A percentile compares a stretch with the other conserved stretches of the same genome.
Evolutionary conservation across 1,284 basidiomycete species (phyloP).

Genomic region (Fistulina hepatica): DNA sequence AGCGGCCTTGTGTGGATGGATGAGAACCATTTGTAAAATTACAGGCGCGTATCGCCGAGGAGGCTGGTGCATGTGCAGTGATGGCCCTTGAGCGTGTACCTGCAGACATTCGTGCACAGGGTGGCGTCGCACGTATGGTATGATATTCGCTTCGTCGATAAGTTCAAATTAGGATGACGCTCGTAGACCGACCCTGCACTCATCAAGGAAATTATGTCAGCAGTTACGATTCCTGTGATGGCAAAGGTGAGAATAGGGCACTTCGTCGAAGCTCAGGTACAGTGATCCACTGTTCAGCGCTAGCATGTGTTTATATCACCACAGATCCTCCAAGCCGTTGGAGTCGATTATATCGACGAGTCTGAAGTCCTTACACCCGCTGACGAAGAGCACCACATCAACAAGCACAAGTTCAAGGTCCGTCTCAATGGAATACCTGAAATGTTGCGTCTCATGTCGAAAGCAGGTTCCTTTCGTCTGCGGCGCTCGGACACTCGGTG

Average conservation of each 20-base stretch:
- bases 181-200: conserved; percentile 84
- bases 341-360: conserved; percentile 98
- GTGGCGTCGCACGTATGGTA: conserved; percentile 92
- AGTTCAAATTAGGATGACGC: conserved; percentile 5
- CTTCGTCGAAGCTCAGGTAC: conserved; percentile 87
- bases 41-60: conserved; percentile 92
- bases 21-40: no score
- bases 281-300: conserved; percentile 9
- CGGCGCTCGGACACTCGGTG: conserved; percentile 73
- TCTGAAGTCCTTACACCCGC: conserved; percentile 96
- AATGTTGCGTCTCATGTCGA: background rate
- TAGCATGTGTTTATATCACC: conserved; percentile 1
- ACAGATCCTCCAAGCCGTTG: conserved; percentile 87
- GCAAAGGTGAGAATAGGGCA: conserved; percentile 95
- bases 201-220: conserved; percentile 93
- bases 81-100: conserved; percentile 97
- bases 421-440: background rate
- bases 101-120: conserved; percentile 85
- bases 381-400: conserved; percentile 81
- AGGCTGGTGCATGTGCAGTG: conserved; percentile 95
- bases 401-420: conserved; percentile 88
- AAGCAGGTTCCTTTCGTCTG: conserved; percentile 55
- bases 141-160: conserved; percentile 15
- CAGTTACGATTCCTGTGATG: conserved; percentile 89
- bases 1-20: no score